Conservation (phyloP, 805 yeast species). For the Kluyveromyces nonfermentans region DNA sequence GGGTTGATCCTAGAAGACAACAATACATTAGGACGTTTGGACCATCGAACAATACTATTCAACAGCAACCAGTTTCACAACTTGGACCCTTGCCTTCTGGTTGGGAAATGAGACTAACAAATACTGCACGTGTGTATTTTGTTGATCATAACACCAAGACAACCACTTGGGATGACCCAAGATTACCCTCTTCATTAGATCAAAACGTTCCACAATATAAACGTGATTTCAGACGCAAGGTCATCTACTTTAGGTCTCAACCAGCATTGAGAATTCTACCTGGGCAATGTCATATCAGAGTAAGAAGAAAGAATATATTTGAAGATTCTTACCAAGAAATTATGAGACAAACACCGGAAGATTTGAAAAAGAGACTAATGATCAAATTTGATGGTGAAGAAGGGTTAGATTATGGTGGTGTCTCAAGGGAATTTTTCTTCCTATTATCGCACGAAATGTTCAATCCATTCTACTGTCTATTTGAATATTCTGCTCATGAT, state of each 20-base stretch:
- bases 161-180: constrained; percentile 99
- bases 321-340: constrained; percentile 98
- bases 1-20: constrained; percentile 99
- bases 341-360: constrained; percentile 98
- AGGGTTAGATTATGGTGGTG: constrained; percentile 99
- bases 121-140: constrained; percentile 95
- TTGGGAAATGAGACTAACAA: constrained; percentile 99
- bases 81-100: constrained; percentile 97
- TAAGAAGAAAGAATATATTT: constrained; percentile 89
- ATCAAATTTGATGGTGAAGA: constrained; percentile 98
- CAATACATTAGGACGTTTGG: constrained; percentile 96
- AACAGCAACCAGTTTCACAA: constrained; percentile 96
- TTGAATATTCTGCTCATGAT: constrained; percentile 96
- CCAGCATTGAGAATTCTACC: constrained; percentile 95
- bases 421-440: constrained; percentile 95
- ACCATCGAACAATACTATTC: constrained; percentile 74
- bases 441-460: constrained; percentile 96
- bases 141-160: constrained; percentile 99
- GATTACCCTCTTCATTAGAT: constrained; percentile 92
- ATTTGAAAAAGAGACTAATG: constrained; percentile 93
- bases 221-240: constrained; percentile 97
- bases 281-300: constrained; percentile 98
- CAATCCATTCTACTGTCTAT: constrained; percentile 93
- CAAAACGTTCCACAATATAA: constrained; percentile 98
- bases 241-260: constrained; percentile 94